Evolutionary conservation across 495 filamentous ascomycete genomes (phyloP).

Genomic region (Penicillium subrubescens): DNA sequence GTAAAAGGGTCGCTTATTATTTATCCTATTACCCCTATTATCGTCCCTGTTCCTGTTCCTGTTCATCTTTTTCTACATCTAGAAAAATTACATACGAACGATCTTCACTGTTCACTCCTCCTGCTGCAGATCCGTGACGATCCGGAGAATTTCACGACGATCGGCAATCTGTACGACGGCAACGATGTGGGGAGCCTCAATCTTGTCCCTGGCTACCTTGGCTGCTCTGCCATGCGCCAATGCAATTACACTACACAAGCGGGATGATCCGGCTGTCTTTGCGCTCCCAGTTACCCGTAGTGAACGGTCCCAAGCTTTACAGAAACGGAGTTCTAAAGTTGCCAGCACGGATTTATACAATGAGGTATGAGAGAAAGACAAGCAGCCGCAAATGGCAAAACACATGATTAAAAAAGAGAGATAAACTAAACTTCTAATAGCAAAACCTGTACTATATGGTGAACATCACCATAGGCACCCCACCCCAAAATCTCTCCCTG

Average conservation of each 20-base stretch:
- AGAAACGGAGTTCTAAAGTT: slow-evolving; percentile 42
- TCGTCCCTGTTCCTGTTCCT: neutral
- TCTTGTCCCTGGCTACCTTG: slow-evolving; percentile 17
- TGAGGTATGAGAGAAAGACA: slow-evolving; percentile 11
- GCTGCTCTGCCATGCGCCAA: slow-evolving; percentile 19
- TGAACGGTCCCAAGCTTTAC: slow-evolving; percentile 30
- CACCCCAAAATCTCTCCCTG: slow-evolving; percentile 57
- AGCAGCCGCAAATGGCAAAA: too few relatives aligned
- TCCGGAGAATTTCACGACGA: neutral
- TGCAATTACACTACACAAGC: slow-evolving; percentile 29
- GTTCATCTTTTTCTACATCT: neutral
- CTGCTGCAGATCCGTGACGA: neutral
- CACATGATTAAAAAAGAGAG: too few relatives aligned
- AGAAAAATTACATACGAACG: neutral
- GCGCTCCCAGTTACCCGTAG: slow-evolving; percentile 42
- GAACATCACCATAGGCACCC: slow-evolving; percentile 69
- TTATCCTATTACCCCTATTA: neutral
- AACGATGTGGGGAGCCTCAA: neutral
- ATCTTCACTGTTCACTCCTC: neutral
- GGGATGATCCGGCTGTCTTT: slow-evolving; percentile 46
- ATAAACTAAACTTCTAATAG: slow-evolving; percentile 16
- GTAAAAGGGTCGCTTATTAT: neutral
- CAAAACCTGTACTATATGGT: slow-evolving; percentile 67
- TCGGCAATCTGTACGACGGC: neutral
- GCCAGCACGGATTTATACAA: slow-evolving; percentile 20